Evolutionary conservation across 805 yeast genomes (phyloP).

Genomic region (Candida hispaniensis): DNA sequence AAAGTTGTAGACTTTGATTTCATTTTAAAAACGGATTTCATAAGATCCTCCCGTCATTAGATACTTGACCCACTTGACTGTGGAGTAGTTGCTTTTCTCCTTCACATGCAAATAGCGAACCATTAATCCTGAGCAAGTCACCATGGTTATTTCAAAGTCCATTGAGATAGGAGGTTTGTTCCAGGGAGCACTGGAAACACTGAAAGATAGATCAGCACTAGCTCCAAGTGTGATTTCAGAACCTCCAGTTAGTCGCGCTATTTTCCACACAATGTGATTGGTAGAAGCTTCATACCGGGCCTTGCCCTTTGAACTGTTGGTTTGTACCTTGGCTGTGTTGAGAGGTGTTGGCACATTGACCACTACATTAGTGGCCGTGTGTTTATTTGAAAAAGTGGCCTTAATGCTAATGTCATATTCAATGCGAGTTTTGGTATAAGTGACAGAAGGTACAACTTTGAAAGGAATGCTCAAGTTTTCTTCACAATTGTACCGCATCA

Average conservation of each 20-base stretch:
- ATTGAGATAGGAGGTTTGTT: slow-evolving; percentile 65
- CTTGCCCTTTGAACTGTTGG: slow-evolving; percentile 48
- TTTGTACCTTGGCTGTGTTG: slow-evolving; percentile 40
- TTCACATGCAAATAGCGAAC: slow-evolving; percentile 61
- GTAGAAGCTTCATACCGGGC: slow-evolving; percentile 59
- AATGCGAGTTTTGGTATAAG: slow-evolving; percentile 33
- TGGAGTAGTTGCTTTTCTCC: slow-evolving; percentile 49
- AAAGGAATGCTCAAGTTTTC: slow-evolving; percentile 63
- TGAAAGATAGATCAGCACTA: slow-evolving; percentile 35
- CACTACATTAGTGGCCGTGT: slow-evolving; percentile 52
- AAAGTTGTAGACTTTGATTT: too few relatives aligned
- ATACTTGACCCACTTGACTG: slow-evolving; percentile 85
- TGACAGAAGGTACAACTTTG: slow-evolving; percentile 46
- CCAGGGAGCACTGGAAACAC: slow-evolving; percentile 37
- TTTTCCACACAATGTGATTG: slow-evolving; percentile 55
- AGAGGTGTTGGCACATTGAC: slow-evolving; percentile 63
- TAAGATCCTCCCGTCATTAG: slow-evolving; percentile 65
- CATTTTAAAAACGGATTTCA: slow-evolving; percentile 58
- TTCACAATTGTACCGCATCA: slow-evolving; percentile 59
- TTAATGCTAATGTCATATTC: slow-evolving; percentile 52
- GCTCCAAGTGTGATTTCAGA: slow-evolving; percentile 52
- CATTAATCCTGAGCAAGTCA: slow-evolving; percentile 62
- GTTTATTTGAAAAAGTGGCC: slow-evolving; percentile 44
- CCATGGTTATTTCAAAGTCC: slow-evolving; percentile 60
- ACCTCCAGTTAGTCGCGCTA: slow-evolving; percentile 56